Conservation (phyloP, 495 filamentous ascomycete genomes). For the Neurospora sublineolata region DNA sequence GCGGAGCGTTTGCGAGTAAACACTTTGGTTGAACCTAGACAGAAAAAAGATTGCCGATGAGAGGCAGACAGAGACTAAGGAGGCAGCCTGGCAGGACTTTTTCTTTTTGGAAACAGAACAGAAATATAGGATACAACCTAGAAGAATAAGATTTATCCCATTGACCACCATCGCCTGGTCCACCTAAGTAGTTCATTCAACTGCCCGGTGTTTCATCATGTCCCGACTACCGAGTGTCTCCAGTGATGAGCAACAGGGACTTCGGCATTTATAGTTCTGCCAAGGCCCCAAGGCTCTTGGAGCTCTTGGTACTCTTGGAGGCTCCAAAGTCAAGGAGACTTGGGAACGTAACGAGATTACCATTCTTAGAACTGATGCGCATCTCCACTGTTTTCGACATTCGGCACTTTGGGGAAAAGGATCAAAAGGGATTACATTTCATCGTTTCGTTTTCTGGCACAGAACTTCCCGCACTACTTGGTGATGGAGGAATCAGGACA, state of each 20-base stretch:
- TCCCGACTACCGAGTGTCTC: neutral
- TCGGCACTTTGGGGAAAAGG: neutral
- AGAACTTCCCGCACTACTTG: no score
- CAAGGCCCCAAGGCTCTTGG: neutral
- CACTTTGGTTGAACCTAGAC: neutral
- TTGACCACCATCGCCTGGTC: neutral
- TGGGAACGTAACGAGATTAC: neutral
- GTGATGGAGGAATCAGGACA: no score
- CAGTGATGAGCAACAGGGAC: neutral
- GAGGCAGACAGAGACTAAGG: neutral
- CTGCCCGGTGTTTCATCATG: neutral
- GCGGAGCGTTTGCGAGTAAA: neutral
- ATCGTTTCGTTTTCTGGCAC: no score
- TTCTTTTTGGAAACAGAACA: neutral
- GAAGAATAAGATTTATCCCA: neutral
- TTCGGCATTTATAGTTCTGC: neutral
- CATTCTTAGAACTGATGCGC: neutral
- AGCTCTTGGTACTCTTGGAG: neutral
- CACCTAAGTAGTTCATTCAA: neutral
- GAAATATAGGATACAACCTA: neutral
- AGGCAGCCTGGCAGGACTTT: neutral
- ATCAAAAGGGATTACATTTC: no score
- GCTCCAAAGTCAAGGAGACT: neutral
- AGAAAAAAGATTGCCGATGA: neutral
- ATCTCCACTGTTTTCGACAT: neutral